Evolutionary conservation across 2,329 filamentous ascomycete species (phyloP).

Genomic region (Leptographium flavum): DNA sequence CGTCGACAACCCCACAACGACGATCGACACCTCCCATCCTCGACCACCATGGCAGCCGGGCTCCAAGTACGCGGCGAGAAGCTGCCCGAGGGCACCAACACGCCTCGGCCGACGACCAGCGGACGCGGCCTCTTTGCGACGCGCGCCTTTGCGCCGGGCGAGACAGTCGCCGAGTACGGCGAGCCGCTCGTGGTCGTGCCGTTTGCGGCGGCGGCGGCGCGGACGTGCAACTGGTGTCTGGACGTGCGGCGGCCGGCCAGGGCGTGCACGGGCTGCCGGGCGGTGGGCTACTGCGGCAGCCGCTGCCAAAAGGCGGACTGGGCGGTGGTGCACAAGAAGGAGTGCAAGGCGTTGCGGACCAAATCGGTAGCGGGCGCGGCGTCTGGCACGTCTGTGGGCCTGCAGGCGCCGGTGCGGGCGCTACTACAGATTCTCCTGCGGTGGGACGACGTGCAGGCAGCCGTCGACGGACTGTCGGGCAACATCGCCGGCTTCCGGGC

Average conservation of each 20-base stretch:
- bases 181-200: slow-evolving; percentile 33
- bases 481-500: slow-evolving; percentile 27
- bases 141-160: slow-evolving; percentile 27
- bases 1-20: neutral
- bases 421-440: slow-evolving; percentile 35
- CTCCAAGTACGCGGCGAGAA: slow-evolving; percentile 11
- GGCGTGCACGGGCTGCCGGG: slow-evolving; percentile 38
- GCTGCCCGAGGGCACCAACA: neutral
- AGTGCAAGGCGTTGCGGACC: slow-evolving; percentile 35
- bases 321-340: slow-evolving; percentile 34
- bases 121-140: slow-evolving; percentile 30
- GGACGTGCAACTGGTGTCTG: slow-evolving; percentile 37
- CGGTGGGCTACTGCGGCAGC: slow-evolving; percentile 38
- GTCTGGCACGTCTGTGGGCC: neutral
- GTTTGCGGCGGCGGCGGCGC: slow-evolving; percentile 23
- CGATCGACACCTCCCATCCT: neutral
- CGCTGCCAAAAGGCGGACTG: slow-evolving; percentile 42
- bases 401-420: slow-evolving; percentile 42
- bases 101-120: neutral
- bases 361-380: slow-evolving; percentile 19
- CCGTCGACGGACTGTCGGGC: slow-evolving; percentile 27
- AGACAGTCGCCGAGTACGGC: slow-evolving; percentile 29
- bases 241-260: slow-evolving; percentile 9
- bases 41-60: slow-evolving; percentile 2
- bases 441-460: slow-evolving; percentile 15